Evolutionary conservation across 2,329 filamentous ascomycete genomes (phyloP), one percentile per base, ranked within the genome.

Genomic region (Endocalyx cinctus): DNA sequence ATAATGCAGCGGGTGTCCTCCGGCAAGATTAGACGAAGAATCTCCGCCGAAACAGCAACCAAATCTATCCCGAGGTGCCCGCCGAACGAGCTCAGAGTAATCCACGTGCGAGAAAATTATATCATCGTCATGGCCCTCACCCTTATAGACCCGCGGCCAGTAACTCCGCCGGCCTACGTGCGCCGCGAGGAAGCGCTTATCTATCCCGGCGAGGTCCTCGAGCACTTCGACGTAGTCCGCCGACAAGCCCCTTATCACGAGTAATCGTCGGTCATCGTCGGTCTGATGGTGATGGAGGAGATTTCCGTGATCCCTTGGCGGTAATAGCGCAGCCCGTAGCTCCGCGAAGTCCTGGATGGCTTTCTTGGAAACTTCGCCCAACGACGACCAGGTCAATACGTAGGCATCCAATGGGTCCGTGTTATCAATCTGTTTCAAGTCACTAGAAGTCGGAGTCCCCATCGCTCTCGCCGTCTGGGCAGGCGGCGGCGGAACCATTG

Each of bases 111-210:
- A 42, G 25, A 44, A 47, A 5, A 16, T 13, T 13, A 29, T 10
- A 5, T n/a, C n/a, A n/a, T n/a, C n/a, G n/a, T n/a, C n/a, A n/a
- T n/a, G n/a, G n/a, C 31, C 29, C 6, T n/a, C 13, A 22, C 27
- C 31, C 17, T 40, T 38, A 6, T 27, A 35, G 22, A 33, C 31
- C 20, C 18, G 17, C 2, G 52, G 48, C 5, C 51, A 45, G 29
- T 57, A 54, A 12, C 39, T 34, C 22, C 49, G 42, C 14, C 55
- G 42, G 6, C 38, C 34, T 1, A 42, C 46, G 33, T 60, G 52
- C 5, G 58, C 56, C 4, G 54, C 49, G 27, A 62, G 19, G 28
- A 62, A 58, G 4, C 34, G 43, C n/a, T 45, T 37, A 25, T 58
- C 55, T 16, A 63, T 34, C 15, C 34, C 45, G 11, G 55, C 27